phyloP scores from a whole-genome alignment of 2,329 filamentous ascomycete species.

The Triangularia setosa region DNA sequence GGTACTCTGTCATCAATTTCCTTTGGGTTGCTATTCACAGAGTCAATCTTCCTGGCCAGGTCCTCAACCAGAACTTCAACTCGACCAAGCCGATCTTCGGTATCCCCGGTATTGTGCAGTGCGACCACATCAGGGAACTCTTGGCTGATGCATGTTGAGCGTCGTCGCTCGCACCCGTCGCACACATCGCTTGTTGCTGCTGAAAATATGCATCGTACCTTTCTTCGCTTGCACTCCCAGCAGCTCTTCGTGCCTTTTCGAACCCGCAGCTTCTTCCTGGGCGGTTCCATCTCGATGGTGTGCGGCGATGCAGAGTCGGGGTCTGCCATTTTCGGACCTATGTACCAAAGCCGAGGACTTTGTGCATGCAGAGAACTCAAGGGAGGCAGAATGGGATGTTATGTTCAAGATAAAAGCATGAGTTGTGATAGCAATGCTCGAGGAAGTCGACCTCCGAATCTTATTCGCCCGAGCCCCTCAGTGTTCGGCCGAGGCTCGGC shows the following conservation, averaged over 20 bases:
- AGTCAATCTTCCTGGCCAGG: neutral
- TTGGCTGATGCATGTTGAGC: conserved; percentile 44
- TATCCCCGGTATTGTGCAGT: neutral
- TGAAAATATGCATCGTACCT: conserved; percentile 47
- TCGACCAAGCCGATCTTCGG: conserved; percentile 4
- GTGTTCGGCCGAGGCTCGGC: neutral
- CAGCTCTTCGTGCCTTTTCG: conserved; percentile 56
- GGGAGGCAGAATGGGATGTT: too few relatives aligned
- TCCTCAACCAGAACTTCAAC: neutral
- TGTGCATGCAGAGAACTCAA: too few relatives aligned
- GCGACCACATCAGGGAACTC: conserved; percentile 37
- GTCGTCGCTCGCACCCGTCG: conserved; percentile 42
- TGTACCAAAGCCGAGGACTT: too few relatives aligned
- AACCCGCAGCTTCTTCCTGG: conserved; percentile 29
- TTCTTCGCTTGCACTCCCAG: conserved; percentile 57
- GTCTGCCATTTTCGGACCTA: neutral
- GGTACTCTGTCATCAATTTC: neutral
- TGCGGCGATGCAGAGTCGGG: neutral
- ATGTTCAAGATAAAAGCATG: too few relatives aligned
- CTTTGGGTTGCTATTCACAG: neutral
- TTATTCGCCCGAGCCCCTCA: neutral
- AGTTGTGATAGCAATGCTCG: neutral
- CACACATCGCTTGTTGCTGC: conserved; percentile 38
- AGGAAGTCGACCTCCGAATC: neutral
- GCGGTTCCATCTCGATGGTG: neutral